These are phyloP conservation scores for Pseudoneurospora amorphoporcata DNA, from an alignment of 495 filamentous ascomycete genomes.

Conservation along the genomic window DNA sequence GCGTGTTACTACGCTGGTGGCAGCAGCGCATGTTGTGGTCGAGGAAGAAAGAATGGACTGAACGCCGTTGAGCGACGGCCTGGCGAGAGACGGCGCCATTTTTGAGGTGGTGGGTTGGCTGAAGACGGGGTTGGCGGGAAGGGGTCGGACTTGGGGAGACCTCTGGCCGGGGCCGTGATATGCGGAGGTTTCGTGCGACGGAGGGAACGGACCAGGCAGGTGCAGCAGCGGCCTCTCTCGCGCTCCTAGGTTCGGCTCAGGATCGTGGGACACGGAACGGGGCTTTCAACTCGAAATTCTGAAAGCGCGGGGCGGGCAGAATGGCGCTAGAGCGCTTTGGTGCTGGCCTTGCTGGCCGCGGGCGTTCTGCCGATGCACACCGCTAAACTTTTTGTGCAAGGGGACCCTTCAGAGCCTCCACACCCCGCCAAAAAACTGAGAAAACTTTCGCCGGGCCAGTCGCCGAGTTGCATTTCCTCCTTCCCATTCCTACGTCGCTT, in stretches of 20 bases:
- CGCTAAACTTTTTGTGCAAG: slow-evolving; percentile 12
- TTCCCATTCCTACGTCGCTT: slow-evolving; percentile 2
- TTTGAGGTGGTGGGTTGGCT: slow-evolving; percentile 6
- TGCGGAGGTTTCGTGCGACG: neutral
- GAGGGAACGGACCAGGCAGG: neutral
- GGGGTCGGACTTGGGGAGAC: neutral
- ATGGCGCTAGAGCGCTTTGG: slow-evolving; percentile 8
- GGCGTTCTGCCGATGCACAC: slow-evolving; percentile 14
- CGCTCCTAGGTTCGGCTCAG: neutral
- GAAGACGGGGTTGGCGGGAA: slow-evolving; percentile 2
- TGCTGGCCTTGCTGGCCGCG: neutral
- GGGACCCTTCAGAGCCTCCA: neutral
- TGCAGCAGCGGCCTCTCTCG: neutral
- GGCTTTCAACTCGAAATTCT: slow-evolving; percentile 17
- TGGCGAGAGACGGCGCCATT: slow-evolving; percentile 9
- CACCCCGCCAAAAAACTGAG: neutral
- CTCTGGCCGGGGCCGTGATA: neutral
- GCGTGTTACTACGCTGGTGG: slow-evolving; percentile 31
- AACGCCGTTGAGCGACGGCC: slow-evolving; percentile 14
- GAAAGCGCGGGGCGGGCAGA: slow-evolving; percentile 5
- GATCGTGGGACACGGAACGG: neutral
- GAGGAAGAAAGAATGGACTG: slow-evolving; percentile 24
- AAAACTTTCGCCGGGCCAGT: slow-evolving; percentile 1
- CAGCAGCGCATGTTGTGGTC: slow-evolving; percentile 50
- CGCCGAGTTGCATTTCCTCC: neutral